phyloP scores from a whole-genome alignment of 1,284 basidiomycete species.

The Laetiporus sulphureus region DNA sequence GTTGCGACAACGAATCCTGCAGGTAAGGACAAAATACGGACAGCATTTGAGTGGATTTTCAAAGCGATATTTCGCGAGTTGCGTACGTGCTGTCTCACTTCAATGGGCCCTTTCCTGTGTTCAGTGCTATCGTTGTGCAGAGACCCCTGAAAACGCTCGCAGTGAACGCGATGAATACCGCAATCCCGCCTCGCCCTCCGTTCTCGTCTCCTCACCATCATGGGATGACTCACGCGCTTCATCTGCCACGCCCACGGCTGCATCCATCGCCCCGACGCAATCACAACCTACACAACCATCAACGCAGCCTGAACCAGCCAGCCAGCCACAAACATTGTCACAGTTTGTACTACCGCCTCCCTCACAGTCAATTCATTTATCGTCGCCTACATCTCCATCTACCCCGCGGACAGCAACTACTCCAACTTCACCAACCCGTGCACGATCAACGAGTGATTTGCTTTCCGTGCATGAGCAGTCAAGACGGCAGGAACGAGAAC shows the following conservation, averaged over 20 bases:
- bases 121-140: neutral
- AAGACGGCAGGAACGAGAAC: constrained; percentile 24
- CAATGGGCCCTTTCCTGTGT: neutral
- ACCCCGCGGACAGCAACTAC: constrained; percentile 14
- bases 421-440: constrained; percentile 39
- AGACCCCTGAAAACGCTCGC: constrained; percentile 24
- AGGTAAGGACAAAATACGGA: constrained; percentile 57
- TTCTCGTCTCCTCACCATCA: constrained; percentile 42
- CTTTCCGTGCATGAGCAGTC: constrained; percentile 41
- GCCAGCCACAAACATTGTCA: constrained; percentile 5
- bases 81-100: constrained; percentile 31
- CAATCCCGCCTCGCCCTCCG: constrained; percentile 67
- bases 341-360: constrained; percentile 2
- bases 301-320: constrained; percentile 31
- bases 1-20: constrained; percentile 43
- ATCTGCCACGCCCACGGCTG: constrained; percentile 43
- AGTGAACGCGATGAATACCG: constrained; percentile 38
- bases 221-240: constrained; percentile 46
- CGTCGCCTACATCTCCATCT: constrained; percentile 6
- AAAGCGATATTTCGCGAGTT: constrained; percentile 49
- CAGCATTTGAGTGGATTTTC: constrained; percentile 60
- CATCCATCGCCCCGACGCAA: constrained; percentile 24
- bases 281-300: constrained; percentile 16
- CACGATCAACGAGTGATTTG: constrained; percentile 51
- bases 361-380: constrained; percentile 12